Conservation (phyloP, 805 yeast genomes). For the Wickerhamomyces canadensis region DNA sequence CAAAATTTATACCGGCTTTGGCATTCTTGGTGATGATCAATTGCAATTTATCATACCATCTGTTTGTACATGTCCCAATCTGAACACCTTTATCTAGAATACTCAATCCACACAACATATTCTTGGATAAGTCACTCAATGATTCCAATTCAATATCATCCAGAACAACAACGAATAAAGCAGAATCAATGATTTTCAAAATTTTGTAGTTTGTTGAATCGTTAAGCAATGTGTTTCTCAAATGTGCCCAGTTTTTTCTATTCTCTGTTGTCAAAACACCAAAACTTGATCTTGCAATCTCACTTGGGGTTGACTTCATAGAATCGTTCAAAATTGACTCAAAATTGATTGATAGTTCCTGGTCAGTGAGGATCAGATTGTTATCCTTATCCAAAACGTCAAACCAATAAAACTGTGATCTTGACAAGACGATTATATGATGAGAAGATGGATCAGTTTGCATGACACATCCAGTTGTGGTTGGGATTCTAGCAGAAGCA, state of each 20-base stretch:
- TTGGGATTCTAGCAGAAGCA: conserved; percentile 86
- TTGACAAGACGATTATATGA: conserved; percentile 76
- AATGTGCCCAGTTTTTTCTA: conserved; percentile 79
- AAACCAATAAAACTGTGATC: conserved; percentile 92
- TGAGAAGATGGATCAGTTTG: conserved; percentile 72
- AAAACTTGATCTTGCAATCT: conserved; percentile 76
- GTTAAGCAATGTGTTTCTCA: conserved; percentile 47
- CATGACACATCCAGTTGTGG: conserved; percentile 76
- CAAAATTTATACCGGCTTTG: conserved; percentile 89
- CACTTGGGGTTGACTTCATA: conserved; percentile 39
- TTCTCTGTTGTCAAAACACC: conserved; percentile 90
- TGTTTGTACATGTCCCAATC: conserved; percentile 87
- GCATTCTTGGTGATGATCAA: conserved; percentile 81
- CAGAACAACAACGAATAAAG: conserved; percentile 75
- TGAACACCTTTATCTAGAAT: conserved; percentile 79
- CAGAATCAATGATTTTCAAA: conserved; percentile 69
- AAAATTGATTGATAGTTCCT: conserved; percentile 69
- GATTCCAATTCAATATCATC: conserved; percentile 66
- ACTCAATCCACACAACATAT: conserved; percentile 84
- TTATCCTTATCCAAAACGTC: conserved; percentile 76
- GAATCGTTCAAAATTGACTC: conserved; percentile 76
- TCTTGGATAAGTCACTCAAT: conserved; percentile 66
- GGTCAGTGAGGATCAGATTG: conserved; percentile 67
- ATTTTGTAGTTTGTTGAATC: conserved; percentile 62
- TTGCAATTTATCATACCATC: conserved; percentile 90